phyloP scores from a whole-genome alignment of 768 basidiomycete species.

The Cyclocybe aegerita region DNA sequence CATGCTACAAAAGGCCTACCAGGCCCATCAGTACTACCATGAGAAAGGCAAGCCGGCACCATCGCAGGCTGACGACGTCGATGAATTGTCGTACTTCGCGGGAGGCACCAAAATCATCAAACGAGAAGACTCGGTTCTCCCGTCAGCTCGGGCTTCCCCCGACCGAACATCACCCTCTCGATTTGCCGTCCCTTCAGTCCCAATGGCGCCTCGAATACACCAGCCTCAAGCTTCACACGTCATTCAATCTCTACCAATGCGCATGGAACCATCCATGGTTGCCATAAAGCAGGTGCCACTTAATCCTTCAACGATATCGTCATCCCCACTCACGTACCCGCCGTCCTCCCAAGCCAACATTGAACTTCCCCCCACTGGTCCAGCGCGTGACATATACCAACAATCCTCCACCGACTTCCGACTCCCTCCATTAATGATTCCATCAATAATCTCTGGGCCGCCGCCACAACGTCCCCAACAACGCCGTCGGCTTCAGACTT shows the following conservation, averaged over 20 bases:
- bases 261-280: no score
- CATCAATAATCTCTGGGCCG: background rate
- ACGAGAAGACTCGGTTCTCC: background rate
- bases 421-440: background rate
- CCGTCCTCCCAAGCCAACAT: background rate
- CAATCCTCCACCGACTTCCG: background rate
- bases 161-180: background rate
- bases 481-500: slow-evolving; percentile 14
- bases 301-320: slow-evolving; percentile 2
- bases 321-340: slow-evolving; percentile 3
- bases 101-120: slow-evolving; percentile 30
- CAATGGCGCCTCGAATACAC: slow-evolving; percentile 3
- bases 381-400: no score
- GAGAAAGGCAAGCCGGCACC: slow-evolving; percentile 14
- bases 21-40: slow-evolving; percentile 21
- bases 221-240: background rate
- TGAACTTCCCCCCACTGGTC: background rate
- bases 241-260: no score
- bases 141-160: background rate
- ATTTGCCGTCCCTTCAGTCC: background rate
- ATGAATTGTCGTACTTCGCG: slow-evolving; percentile 36
- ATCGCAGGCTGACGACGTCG: slow-evolving; percentile 16
- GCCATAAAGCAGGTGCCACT: no score
- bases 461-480: background rate
- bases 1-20: slow-evolving; percentile 42